Conservation (phyloP, 768 basidiomycete genomes). For the Podaxis mareebaensis region DNA sequence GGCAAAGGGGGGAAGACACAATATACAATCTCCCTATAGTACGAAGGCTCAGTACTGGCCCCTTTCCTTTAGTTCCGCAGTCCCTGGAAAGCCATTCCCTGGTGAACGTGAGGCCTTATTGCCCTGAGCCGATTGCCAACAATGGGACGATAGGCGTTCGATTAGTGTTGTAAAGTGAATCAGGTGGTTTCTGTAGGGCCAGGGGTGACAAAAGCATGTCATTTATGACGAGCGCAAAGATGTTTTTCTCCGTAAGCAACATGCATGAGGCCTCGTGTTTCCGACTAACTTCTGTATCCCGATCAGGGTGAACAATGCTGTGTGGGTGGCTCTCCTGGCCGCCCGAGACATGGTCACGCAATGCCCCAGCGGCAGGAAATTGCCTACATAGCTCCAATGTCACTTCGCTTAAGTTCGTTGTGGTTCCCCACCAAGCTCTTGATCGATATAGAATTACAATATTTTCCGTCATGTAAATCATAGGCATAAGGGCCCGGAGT, state of each 20-base stretch:
- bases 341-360: too few relatives aligned
- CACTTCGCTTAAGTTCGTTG: background rate
- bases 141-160: too few relatives aligned
- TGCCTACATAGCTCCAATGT: background rate
- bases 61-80: background rate
- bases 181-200: background rate
- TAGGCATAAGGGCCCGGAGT: background rate
- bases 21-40: too few relatives aligned
- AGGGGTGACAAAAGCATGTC: background rate
- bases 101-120: too few relatives aligned
- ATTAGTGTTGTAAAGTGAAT: background rate
- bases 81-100: background rate
- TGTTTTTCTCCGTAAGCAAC: background rate
- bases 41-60: background rate
- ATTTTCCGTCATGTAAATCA: background rate
- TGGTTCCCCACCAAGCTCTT: background rate
- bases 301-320: background rate
- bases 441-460: background rate
- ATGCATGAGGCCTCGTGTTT: background rate
- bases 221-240: background rate
- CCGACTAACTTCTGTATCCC: background rate
- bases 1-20: background rate
- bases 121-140: too few relatives aligned
- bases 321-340: too few relatives aligned
- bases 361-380: too few relatives aligned